Evolutionary conservation across 164 flowering plant genomes (phyloP), one percentile per base, ranked within the genome.

Genomic region (Akebia trifoliata): DNA sequence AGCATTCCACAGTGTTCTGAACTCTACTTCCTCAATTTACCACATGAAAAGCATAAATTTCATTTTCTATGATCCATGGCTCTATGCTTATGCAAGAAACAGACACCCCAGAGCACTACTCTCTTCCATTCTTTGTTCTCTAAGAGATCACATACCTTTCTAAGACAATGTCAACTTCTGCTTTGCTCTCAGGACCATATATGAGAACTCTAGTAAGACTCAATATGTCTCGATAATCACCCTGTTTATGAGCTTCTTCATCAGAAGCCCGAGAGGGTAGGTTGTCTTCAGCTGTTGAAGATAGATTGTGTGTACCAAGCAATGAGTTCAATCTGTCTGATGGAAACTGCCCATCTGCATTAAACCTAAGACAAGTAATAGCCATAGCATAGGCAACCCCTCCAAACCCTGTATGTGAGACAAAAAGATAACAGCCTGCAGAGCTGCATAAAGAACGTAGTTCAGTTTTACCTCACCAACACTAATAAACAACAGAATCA

Each of bases 311-410:
- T 30, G 62, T n/a, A 12, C 58, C 54, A 47, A 20, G 56, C 45
- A 63, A 20, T 45, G 79, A 29, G 54, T 67, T 69, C n/a, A 73
- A 57, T 32, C 40, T 61, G 43, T 62, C 68, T 24, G 74, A 59
- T 42, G 61, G 53, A 36, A 68, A 66, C 40, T 66, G 63, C 29
- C 59, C 70, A 54, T 78, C 85, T 21, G 82, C 79, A 61, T 67
- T 67, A 67, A 92, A 81, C 65, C 70, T 81, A 49, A 82, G 75
- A 70, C 95, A 92, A 48, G 77, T 73, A 36, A 92, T 85, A 59
- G 87, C 85, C 98, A 92, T 92, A 62, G 96, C 98, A 77, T 88
- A 92, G 12, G 93, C 76, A 64, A 82, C 86, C 63, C 95, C 95
- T 64, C 98, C 98, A 76, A 83, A 83, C 30, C 98, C 98, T 28